These are phyloP conservation scores for Bryum argenteum DNA, from an alignment of 225 moss, liverwort and hornwort species.

Conservation along the genomic window DNA sequence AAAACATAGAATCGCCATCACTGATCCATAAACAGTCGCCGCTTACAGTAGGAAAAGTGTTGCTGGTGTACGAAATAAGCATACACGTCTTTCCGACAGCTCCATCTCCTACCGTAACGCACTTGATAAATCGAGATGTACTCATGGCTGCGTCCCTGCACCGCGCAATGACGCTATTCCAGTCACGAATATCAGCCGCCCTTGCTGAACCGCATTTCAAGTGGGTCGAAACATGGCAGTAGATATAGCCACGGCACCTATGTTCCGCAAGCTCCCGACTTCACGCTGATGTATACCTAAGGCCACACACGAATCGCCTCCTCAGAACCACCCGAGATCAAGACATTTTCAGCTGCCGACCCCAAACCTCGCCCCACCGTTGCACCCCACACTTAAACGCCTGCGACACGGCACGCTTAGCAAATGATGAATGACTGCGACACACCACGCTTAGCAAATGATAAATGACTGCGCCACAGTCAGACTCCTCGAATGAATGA, in stretches of 20 bases:
- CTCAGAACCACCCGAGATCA: conserved; percentile 43
- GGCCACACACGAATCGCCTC: conserved; percentile 27
- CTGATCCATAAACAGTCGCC: conserved; percentile 15
- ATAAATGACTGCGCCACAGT: too few relatives aligned
- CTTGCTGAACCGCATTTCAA: conserved; percentile 54
- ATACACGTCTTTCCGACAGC: conserved; percentile 99
- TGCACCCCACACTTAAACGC: not conserved
- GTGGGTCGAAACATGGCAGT: conserved; percentile 53
- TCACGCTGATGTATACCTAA: conserved; percentile 34
- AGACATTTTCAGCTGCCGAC: conserved; percentile 41
- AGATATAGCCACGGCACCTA: conserved; percentile 44
- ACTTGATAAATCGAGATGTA: conserved; percentile 99
- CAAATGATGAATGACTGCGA: too few relatives aligned
- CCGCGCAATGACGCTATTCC: conserved; percentile 13
- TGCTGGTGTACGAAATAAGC: conserved; percentile 99
- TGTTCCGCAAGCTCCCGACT: conserved; percentile 26
- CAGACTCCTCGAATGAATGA: too few relatives aligned
- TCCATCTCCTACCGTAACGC: conserved; percentile 99
- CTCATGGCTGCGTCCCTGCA: conserved; percentile 79
- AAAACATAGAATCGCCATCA: conserved; percentile 20
- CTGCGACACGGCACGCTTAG: not conserved
- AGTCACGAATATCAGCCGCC: conserved; percentile 44
- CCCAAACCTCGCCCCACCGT: conserved; percentile 37
- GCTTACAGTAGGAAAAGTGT: conserved; percentile 98
- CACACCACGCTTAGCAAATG: too few relatives aligned